Base-by-base conservation (phyloP, 2,329 filamentous ascomycete species). In the Pseudocercospora fijiensis region DNA sequence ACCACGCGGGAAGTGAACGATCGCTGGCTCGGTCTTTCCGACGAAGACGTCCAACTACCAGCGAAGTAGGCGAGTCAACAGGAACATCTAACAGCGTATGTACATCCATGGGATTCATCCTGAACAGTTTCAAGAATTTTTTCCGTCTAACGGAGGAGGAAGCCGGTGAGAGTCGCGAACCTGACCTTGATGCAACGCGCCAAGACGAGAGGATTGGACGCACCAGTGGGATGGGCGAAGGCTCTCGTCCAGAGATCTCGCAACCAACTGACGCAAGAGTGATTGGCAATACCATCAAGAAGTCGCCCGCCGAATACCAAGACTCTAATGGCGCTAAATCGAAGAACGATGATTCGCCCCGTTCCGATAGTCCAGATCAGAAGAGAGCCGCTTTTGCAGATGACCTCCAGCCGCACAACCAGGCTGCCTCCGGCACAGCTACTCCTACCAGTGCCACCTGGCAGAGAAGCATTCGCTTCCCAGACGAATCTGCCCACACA, bases 401-500 rank as follows among this genome's bases (percentile, higher is more conserved):
- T 2, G 20, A 18, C 8, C 53, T 28, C 16, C 58, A 22, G 16
- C 30, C 43, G 11, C 51, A 41, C 26, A 27, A 2, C 41, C 26
- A 49, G 33, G 24, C 62, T 33, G 28, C 58, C 33, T 63, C 64
- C 13, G 64, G 65, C 20, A 51, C 59, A 30, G 52, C 57, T 20
- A 65, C 62, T 22, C 60, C 63, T 18, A 33, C 47, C 20, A 28
- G 58, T 18, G 49, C 56, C 20, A 58, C 61, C 5, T 70, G 68
- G 64, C 69, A 74, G 47, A 67, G 74, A 28, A 76, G 69, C 45
- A 76, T 76, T 56, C 68, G 71, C 10, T 76, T 75, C 45, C 65
- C 64, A 20, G 74, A 75, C 53, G 72, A 75, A 28, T 52, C 47
- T 24, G 27, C 43, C 27, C 27, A 13, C 4, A 43, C 58, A 4